Conservation (phyloP, 805 yeast genomes). For the Schizosaccharomyces pombe region DNA sequence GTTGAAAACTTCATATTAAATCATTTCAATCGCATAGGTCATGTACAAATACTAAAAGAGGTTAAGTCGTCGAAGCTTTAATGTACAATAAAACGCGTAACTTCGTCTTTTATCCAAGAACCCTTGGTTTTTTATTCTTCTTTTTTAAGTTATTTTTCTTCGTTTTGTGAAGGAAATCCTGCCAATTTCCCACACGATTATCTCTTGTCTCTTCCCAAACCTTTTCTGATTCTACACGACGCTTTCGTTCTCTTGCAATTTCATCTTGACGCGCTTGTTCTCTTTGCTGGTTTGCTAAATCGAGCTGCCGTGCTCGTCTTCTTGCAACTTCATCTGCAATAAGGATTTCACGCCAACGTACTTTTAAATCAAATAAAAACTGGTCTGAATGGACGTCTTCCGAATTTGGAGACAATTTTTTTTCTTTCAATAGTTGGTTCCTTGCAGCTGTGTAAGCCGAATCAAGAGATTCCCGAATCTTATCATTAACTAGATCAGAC, state of each 20-base stretch:
- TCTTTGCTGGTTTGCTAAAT: constrained; percentile 21
- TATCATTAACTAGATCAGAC: constrained; percentile 19
- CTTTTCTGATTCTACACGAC: constrained; percentile 19
- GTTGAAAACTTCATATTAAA: too few relatives aligned
- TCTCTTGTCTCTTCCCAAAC: constrained; percentile 44
- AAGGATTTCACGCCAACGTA: constrained; percentile 21
- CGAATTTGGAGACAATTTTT: constrained; percentile 19
- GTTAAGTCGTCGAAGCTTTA: too few relatives aligned
- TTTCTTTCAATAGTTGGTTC: constrained; percentile 17
- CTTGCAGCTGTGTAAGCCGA: constrained; percentile 24
- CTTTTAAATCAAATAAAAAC: constrained; percentile 22
- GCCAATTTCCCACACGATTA: constrained; percentile 35
- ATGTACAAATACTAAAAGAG: too few relatives aligned
- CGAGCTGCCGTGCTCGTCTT: constrained; percentile 21
- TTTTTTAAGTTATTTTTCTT: constrained; percentile 24
- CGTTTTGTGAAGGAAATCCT: constrained; percentile 18
- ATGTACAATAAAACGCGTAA: too few relatives aligned
- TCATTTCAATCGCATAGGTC: too few relatives aligned
- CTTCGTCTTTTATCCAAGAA: constrained; percentile 16
- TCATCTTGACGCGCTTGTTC: constrained; percentile 17
- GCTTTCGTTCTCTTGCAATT: constrained; percentile 16
- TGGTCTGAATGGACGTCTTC: constrained; percentile 11
- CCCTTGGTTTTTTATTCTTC: constrained; percentile 21
- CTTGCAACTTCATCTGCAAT: constrained; percentile 25
- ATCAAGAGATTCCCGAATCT: constrained; percentile 21